Percentiles rank a stretch among this genome's conserved stretches.
Evolutionary conservation across 805 yeast species (phyloP).

Genomic region (Kazachstania taianensis): DNA sequence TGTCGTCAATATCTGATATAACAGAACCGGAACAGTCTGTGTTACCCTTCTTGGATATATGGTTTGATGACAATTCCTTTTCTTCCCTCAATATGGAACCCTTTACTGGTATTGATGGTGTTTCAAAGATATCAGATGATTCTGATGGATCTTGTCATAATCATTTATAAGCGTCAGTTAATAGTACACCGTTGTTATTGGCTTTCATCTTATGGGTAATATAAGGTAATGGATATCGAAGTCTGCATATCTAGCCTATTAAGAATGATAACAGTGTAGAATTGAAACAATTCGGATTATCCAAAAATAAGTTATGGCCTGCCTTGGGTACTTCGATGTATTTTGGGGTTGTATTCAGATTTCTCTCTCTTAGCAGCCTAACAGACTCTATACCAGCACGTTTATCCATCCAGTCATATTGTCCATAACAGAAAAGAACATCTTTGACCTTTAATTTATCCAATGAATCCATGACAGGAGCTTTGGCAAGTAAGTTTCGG

Average conservation of each 20-base stretch:
- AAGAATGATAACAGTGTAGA: constrained; percentile 30
- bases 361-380: constrained; percentile 8
- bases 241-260: neutral
- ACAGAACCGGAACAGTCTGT: too few relatives aligned
- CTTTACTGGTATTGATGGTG: too few relatives aligned
- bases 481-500: constrained; percentile 38
- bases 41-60: too few relatives aligned
- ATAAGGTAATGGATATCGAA: too few relatives aligned
- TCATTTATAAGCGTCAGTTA: too few relatives aligned
- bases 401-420: constrained; percentile 63
- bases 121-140: too few relatives aligned
- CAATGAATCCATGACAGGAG: constrained; percentile 56
- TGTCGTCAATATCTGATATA: too few relatives aligned
- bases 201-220: too few relatives aligned
- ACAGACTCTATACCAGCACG: constrained; percentile 36
- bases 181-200: too few relatives aligned
- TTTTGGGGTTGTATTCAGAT: constrained; percentile 5
- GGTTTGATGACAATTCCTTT: too few relatives aligned
- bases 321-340: constrained; percentile 32
- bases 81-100: too few relatives aligned
- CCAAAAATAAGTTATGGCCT: constrained; percentile 75
- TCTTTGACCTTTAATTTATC: constrained; percentile 26
- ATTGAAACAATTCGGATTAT: constrained; percentile 49
- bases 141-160: too few relatives aligned
- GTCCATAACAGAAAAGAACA: constrained; percentile 45